A percentile compares a stretch with the other conserved stretches of the same genome.
These are phyloP conservation scores for Pythium oligandrum DNA, from an alignment of 352 stramenopile species.

Conservation along the genomic window DNA sequence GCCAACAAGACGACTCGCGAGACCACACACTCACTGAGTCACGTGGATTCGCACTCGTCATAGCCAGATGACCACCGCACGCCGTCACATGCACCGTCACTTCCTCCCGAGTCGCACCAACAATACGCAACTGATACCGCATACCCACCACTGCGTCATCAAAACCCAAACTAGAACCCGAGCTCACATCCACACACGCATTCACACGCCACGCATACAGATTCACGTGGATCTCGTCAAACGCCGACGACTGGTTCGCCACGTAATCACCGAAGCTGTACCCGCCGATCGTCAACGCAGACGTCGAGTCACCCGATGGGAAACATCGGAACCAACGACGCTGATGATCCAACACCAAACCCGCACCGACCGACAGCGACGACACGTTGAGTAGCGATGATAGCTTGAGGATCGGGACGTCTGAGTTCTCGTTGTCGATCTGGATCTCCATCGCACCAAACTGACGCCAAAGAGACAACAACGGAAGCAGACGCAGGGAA, in stretches of 20 bases:
- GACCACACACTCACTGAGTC: no score
- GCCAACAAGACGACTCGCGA: no score
- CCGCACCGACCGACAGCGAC: not conserved
- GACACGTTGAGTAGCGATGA: constrained; percentile 2
- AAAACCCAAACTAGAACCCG: no score
- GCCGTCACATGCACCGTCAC: no score
- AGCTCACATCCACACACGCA: no score
- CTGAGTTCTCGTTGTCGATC: not conserved
- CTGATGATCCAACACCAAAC: constrained; percentile 1
- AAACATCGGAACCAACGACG: constrained; percentile 9
- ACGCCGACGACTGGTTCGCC: not conserved
- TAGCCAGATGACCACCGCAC: no score
- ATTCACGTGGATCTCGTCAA: constrained; percentile 3
- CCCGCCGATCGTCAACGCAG: constrained; percentile 1
- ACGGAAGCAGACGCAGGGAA: not conserved
- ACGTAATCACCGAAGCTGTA: constrained; percentile 6
- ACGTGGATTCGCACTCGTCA: no score
- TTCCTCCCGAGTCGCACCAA: no score
- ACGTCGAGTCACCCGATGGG: constrained; percentile 5
- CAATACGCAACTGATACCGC: no score
- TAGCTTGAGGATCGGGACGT: not conserved
- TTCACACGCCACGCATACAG: constrained; percentile 6
- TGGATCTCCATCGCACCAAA: constrained; percentile 3
- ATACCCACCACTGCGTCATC: no score
- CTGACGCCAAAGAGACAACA: constrained; percentile 7